A percentile compares a stretch with the other conserved stretches of the same genome.
phyloP scores from a whole-genome alignment of 2,329 filamentous ascomycete genomes.

The Ceratocystis cubensis region DNA sequence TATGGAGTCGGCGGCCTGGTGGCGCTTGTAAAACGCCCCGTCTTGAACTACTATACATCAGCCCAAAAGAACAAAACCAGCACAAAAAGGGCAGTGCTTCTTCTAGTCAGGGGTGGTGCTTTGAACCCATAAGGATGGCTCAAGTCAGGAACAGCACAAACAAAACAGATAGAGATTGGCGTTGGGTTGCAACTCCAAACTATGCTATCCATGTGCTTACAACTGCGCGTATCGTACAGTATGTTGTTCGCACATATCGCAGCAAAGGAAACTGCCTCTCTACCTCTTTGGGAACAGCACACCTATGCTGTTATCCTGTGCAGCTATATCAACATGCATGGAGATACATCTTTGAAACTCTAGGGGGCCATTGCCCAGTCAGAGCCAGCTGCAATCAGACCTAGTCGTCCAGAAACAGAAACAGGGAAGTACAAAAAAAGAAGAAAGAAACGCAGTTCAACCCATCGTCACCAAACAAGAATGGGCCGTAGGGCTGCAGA shows the following conservation, averaged over 20 bases:
- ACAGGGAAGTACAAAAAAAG: not conserved
- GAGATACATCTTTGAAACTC: constrained; percentile 1
- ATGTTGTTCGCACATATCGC: not conserved
- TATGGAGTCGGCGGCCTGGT: not conserved
- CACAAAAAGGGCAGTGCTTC: not conserved
- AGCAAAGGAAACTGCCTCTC: not conserved
- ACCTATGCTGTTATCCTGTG: not conserved
- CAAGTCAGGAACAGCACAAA: not conserved
- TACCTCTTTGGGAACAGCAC: not conserved
- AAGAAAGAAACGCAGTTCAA: not conserved
- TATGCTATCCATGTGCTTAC: not conserved
- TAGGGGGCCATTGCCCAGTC: not conserved
- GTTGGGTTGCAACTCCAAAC: not conserved
- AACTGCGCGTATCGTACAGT: not conserved
- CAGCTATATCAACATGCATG: not conserved
- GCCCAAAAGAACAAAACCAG: not conserved
- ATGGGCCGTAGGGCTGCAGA: not conserved
- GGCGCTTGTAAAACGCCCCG: not conserved
- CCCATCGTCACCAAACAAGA: not conserved
- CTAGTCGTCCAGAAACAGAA: not conserved
- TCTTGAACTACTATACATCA: not conserved
- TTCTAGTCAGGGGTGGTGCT: constrained; percentile 1
- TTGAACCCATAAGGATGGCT: not conserved
- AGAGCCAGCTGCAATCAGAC: not conserved
- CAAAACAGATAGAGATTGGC: not conserved